Evolutionary conservation across 768 basidiomycete species (phyloP).

Genomic region (Lentinula sp.): DNA sequence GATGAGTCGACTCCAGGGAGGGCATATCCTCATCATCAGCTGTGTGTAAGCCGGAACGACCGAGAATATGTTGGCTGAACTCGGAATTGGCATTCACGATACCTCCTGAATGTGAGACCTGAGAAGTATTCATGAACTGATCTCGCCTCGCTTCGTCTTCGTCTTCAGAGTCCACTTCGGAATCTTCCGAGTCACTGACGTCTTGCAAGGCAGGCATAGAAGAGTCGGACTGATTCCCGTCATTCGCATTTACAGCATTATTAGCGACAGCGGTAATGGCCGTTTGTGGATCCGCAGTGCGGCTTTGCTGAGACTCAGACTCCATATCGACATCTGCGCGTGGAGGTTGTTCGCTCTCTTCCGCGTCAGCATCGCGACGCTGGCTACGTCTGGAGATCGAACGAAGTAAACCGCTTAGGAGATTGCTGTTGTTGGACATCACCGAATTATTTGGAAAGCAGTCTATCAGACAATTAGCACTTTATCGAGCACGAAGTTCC

Average conservation of each 20-base stretch:
- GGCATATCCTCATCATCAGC: constrained; percentile 25
- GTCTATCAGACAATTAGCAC: background rate
- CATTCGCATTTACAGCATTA: background rate
- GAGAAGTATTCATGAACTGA: background rate
- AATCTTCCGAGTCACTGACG: constrained; percentile 1
- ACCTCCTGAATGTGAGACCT: background rate
- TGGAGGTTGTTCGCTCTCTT: background rate
- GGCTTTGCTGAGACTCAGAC: background rate
- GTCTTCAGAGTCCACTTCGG: background rate
- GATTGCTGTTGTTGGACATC: background rate
- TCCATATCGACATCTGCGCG: constrained; percentile 1
- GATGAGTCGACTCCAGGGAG: constrained; percentile 20
- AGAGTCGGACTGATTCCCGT: background rate
- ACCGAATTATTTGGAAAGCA: background rate
- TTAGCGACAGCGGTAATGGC: background rate
- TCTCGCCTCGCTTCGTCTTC: background rate
- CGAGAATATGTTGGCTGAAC: background rate
- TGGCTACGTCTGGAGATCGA: background rate
- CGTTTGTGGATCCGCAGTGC: background rate
- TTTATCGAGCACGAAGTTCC: background rate
- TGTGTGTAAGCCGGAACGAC: constrained; percentile 1
- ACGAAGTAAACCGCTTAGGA: background rate
- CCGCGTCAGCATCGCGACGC: background rate
- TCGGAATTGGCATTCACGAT: background rate
- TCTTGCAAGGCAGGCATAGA: background rate